Evolutionary conservation across 1,139 yeast species (phyloP), one percentile per base, ranked within the genome.

Genomic region (Candida labiduridarum): DNA sequence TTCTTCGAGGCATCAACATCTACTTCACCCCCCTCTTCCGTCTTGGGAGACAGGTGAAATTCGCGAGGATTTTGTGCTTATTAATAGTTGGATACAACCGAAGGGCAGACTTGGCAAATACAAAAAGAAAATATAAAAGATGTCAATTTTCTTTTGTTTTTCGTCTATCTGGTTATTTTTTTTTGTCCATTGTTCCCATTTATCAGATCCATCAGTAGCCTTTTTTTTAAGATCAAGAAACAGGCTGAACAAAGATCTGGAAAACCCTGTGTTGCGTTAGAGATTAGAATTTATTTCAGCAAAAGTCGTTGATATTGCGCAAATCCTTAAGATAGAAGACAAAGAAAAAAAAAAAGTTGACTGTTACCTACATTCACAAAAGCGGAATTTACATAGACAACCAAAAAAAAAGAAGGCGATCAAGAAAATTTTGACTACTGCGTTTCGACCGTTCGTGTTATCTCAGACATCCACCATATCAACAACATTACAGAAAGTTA

Each of bases 201-300:
- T 38, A 38, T 38, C 41, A 38, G 41, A 38, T 38, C 41, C 30
- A 38, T 38, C 41, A 38, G 41, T n/a, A 22, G 10, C 30, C 41
- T 8, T 14, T 12, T 38, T 22, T 38, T 27, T 19, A 14, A 6
- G 29, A 38, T 38, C 41, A 15, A 19, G 29, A 38, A 38, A 38
- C 9, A 38, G 14, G 15, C 22, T n/a, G 4, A 38, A 12, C 18
- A 4, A 19, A 12, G 27, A 18, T 36, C 41, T 12, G 8, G 22
- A 19, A 25, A 18, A 38, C 16, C 41, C 41, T 22, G 22, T 25
- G 15, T 14, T n/a, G 31, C 7, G 41, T 38, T 22, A 38, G 41
- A 38, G 41, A 22, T n/a, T 38, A 14, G 41, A 38, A 38, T 38
- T 38, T 18, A 35, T 11, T 35, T 36, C 14, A 36, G 4, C 14